A percentile compares a stretch with the other conserved stretches of the same genome.
Conservation (phyloP, 129 eudicot species). For the Saposhnikovia divaricata region DNA sequence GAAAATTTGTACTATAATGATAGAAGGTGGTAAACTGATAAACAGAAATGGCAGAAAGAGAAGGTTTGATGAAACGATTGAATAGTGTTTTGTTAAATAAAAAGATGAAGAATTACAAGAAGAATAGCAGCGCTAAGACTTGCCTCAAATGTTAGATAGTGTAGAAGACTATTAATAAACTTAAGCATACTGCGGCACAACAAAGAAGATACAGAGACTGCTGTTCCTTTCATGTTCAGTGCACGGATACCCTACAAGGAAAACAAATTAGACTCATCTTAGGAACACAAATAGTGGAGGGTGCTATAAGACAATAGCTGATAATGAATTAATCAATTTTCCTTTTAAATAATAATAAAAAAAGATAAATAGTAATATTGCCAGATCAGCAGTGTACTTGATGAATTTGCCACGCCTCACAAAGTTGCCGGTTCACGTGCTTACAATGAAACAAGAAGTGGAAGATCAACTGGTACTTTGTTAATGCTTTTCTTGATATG, state of each 20-base stretch:
- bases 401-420: constrained; percentile 97
- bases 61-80: neutral
- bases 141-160: constrained; percentile 97
- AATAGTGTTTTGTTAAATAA: neutral
- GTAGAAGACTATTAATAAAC: constrained; percentile 86
- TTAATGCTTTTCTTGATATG: constrained; percentile 80
- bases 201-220: constrained; percentile 80
- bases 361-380: neutral
- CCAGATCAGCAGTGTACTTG: constrained; percentile 47
- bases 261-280: constrained; percentile 1
- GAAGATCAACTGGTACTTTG: constrained; percentile 87
- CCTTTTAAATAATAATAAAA: neutral
- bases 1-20: neutral
- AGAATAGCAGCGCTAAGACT: constrained; percentile 3
- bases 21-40: neutral
- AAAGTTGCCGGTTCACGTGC: constrained; percentile 84
- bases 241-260: constrained; percentile 73
- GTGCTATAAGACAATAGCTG: neutral
- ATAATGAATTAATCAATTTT: neutral
- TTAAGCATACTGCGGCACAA: constrained; percentile 89
- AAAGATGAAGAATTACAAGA: neutral
- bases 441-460: constrained; percentile 91
- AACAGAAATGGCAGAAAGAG: neutral
- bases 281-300: neutral
- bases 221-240: constrained; percentile 85